phyloP scores from a whole-genome alignment of 352 stramenopile species.

The Thraustochytrium striatum region DNA sequence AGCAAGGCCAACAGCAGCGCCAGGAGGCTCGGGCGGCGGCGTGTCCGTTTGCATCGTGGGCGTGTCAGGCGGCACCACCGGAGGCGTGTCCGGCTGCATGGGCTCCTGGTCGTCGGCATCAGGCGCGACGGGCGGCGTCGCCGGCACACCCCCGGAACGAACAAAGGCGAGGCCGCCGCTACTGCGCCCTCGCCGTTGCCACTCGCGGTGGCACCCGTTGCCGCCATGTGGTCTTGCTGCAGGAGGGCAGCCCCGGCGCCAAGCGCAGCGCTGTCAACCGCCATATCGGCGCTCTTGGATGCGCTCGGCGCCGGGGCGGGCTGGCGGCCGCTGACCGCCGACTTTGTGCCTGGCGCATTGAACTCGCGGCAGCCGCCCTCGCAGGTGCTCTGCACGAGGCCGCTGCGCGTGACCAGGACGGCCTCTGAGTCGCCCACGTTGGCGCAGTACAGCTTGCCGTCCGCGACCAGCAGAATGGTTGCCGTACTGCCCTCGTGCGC shows the following conservation, averaged over 20 bases:
- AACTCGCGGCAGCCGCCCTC: conserved; percentile 20
- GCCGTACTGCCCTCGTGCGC: conserved; percentile 39
- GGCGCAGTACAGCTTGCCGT: conserved; percentile 32
- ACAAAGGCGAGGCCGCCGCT: too few relatives aligned
- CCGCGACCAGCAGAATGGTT: conserved; percentile 1
- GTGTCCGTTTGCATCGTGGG: not conserved
- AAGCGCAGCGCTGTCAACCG: too few relatives aligned
- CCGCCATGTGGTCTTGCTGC: too few relatives aligned
- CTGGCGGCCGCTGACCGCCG: not conserved
- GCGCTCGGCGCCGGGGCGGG: too few relatives aligned
- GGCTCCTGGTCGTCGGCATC: not conserved
- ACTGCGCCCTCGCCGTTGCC: too few relatives aligned
- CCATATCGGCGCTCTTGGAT: too few relatives aligned
- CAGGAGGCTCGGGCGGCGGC: not conserved
- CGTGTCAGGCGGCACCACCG: not conserved
- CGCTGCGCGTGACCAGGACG: conserved; percentile 35
- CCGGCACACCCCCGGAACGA: too few relatives aligned
- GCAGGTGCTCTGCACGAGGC: conserved; percentile 36
- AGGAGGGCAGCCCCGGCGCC: too few relatives aligned
- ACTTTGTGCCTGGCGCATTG: not conserved
- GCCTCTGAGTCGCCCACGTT: conserved; percentile 47
- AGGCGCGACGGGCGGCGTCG: too few relatives aligned
- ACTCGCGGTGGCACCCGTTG: too few relatives aligned
- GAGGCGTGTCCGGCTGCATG: not conserved
- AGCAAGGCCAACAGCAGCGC: not conserved